Base-by-base conservation (phyloP, 306 rosid genomes). In the Sechiopsis laciniata region DNA sequence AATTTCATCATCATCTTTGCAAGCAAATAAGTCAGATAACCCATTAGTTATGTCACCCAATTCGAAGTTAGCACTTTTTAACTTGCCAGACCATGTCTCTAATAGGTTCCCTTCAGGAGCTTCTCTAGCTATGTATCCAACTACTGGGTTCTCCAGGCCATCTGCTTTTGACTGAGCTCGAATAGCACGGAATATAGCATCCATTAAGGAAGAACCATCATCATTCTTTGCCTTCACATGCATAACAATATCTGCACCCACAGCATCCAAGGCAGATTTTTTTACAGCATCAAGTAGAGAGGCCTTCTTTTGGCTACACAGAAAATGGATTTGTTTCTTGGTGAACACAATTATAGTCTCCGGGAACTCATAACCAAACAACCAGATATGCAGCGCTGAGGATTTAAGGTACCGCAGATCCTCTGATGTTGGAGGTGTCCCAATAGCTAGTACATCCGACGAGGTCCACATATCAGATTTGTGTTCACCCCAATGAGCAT, bases 341-440 rank as follows among this genome's bases (percentile, higher is more conserved):
- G 75, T 86, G 82, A 93, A 90, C 24, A 90, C 98, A 91, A 93
- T 87, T 19, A 93, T 86, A 1, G 97, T 93, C 74, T 88, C 98
- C 0, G 98, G 98, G 81, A 93, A 89, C 84, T 93, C 98, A 72
- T 88, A 93, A 16, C 97, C 97, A 13, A 93, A 82, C 72, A 93
- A 74, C 97, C 98, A 93, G 56, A 87, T 85, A 63, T 84, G 88
- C 65, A 93, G 83, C 2, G 98, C 91, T 0, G 98, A 87, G 55
- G 98, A 93, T 74, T 93, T 93, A 50, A 88, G 85, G 80, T 90
- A 93, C 16, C 98, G 92, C 78, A 93, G 83, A 74, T 93, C 98
- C 21, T 93, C 98, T 0, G 98, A 88, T 61, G 90, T 81, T 57
- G 96, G 97, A 55, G 97, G 96, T 20, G 91, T 87, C 58, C 90